These are phyloP conservation scores for Beta lomatogona DNA, from an alignment of 179 eudicot species.

Conservation along the genomic window DNA sequence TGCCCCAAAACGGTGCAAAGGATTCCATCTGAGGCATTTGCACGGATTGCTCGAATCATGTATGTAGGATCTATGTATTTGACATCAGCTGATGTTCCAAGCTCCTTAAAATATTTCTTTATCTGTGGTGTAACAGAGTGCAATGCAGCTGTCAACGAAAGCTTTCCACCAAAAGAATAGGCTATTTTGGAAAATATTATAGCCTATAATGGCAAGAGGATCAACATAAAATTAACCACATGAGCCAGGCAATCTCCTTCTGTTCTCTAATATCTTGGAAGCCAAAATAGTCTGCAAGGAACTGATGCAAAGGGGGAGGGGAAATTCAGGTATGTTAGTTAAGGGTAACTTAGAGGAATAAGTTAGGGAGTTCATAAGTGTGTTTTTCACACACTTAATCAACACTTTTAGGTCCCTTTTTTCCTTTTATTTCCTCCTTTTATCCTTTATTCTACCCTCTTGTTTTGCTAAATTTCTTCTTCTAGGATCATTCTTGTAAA, in stretches of 20 bases:
- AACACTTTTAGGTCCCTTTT: too few species aligned
- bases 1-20: constrained; percentile 96
- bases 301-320: too few species aligned
- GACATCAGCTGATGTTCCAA: constrained; percentile 82
- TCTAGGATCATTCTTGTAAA: too few species aligned
- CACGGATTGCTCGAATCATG: constrained; percentile 97
- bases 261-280: neutral
- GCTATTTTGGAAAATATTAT: neutral
- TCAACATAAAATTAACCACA: too few species aligned
- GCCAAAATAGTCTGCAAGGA: neutral
- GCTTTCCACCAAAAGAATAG: neutral
- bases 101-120: constrained; percentile 82
- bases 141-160: constrained; percentile 7
- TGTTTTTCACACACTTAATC: too few species aligned
- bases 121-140: constrained; percentile 40
- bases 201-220: neutral
- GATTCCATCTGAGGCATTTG: constrained; percentile 99
- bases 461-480: too few species aligned
- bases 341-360: too few species aligned
- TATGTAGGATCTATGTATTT: constrained; percentile 99
- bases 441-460: too few species aligned
- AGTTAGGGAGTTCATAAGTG: too few species aligned
- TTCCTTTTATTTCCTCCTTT: too few species aligned
- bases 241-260: neutral
- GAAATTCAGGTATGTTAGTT: too few species aligned